These are phyloP conservation scores for Alnus rubra DNA, from an alignment of 306 rosid genomes.

Conservation along the genomic window DNA sequence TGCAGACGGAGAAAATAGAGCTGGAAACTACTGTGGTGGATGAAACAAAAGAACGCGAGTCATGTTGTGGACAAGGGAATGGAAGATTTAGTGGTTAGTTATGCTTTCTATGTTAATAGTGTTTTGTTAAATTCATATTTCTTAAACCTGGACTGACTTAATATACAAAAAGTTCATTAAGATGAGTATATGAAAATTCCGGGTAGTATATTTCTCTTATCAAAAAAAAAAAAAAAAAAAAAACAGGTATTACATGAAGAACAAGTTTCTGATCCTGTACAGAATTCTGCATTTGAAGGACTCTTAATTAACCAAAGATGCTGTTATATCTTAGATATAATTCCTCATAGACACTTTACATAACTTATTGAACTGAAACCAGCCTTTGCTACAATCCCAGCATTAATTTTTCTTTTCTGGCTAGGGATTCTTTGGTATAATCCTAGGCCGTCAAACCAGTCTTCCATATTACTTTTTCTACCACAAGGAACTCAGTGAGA, in stretches of 20 bases:
- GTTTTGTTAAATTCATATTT: not conserved
- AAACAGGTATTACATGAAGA: not conserved
- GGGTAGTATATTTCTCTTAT: not conserved
- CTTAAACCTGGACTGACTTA: not conserved
- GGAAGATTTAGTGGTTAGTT: slow-evolving; percentile 91
- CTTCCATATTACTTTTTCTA: not conserved
- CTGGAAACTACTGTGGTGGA: slow-evolving; percentile 97
- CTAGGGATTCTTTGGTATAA: not conserved
- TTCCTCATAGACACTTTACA: not conserved
- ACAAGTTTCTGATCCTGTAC: not conserved
- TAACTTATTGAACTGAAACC: not conserved
- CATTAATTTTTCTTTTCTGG: not conserved
- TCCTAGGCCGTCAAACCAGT: not conserved
- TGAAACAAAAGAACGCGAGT: slow-evolving; percentile 98
- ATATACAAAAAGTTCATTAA: not conserved
- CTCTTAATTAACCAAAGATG: not conserved
- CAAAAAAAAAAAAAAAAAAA: too few relatives aligned
- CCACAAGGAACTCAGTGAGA: not conserved
- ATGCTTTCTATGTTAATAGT: slow-evolving; percentile 12
- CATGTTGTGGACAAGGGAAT: slow-evolving; percentile 87
- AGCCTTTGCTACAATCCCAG: too few relatives aligned
- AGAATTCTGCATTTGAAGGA: not conserved
- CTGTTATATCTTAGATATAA: not conserved
- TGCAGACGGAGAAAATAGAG: slow-evolving; percentile 95
- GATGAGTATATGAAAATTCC: not conserved